phyloP scores from a whole-genome alignment of 768 basidiomycete genomes.

The Suillus variegatus region DNA sequence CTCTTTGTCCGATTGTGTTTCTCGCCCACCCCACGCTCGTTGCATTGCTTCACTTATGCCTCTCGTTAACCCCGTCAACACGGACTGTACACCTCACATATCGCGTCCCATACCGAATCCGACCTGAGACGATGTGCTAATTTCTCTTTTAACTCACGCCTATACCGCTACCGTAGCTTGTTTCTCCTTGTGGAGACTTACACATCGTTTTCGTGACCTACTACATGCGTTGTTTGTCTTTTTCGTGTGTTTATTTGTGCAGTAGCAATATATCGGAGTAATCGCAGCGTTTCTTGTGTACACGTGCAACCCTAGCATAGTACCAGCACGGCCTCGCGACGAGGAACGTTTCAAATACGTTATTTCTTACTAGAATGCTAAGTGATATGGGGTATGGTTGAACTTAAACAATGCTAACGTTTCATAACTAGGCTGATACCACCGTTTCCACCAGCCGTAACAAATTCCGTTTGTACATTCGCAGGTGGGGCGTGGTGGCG shows the following conservation, averaged over 20 bases:
- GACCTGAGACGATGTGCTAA: constrained; percentile 14
- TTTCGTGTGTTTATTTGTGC: constrained; percentile 8
- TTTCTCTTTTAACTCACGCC: constrained; percentile 18
- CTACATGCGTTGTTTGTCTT: constrained; percentile 1
- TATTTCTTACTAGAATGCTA: neutral
- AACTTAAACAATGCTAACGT: neutral
- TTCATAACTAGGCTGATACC: neutral
- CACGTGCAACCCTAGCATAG: neutral
- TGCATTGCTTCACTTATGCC: constrained; percentile 36
- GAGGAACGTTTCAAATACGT: neutral
- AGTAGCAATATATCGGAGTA: constrained; percentile 16
- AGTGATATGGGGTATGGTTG: neutral
- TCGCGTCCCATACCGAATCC: constrained; percentile 9
- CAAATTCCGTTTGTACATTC: neutral
- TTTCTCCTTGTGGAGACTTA: constrained; percentile 11
- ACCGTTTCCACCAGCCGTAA: neutral
- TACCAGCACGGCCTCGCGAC: neutral
- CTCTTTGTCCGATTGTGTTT: constrained; percentile 24
- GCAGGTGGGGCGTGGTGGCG: neutral
- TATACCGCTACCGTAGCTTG: constrained; percentile 13
- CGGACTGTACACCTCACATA: constrained; percentile 16
- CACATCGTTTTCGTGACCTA: constrained; percentile 13
- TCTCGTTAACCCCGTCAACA: constrained; percentile 31
- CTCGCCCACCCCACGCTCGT: constrained; percentile 28
- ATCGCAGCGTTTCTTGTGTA: constrained; percentile 2